phyloP scores from a whole-genome alignment of 257 asterid species.

The Capsicum chinense region DNA sequence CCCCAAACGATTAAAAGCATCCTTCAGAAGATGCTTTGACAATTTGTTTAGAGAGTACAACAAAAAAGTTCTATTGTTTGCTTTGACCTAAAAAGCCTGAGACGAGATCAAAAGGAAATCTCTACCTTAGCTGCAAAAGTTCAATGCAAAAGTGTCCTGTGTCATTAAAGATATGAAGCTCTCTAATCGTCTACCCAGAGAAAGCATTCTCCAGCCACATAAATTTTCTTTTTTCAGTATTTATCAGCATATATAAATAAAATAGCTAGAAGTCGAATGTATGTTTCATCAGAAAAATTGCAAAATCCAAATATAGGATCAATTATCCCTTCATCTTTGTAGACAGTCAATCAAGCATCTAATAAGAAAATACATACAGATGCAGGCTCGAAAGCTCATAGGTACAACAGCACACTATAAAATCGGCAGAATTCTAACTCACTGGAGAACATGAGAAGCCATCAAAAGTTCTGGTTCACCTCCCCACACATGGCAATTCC shows the following conservation, averaged over 20 bases:
- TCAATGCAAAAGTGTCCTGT: background rate
- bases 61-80: background rate
- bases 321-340: background rate
- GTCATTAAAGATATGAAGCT: constrained; percentile 10
- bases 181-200: background rate
- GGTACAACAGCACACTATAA: background rate
- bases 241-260: background rate
- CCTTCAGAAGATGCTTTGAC: background rate
- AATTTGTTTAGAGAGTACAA: constrained; percentile 6
- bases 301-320: background rate
- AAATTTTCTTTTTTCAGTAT: background rate
- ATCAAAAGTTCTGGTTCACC: constrained; percentile 96
- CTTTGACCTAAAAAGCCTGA: background rate
- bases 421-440: constrained; percentile 39
- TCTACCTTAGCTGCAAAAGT: background rate
- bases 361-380: background rate
- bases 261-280: background rate
- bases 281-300: background rate
- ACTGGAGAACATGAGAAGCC: constrained; percentile 96
- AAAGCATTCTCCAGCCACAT: constrained; percentile 8
- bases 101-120: background rate
- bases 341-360: constrained; percentile 1
- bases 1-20: no score
- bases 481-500: constrained; percentile 95
- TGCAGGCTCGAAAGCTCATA: background rate